Evolutionary conservation across 345 rosid species (phyloP).

Genomic region (Bretschneidera sinensis): DNA sequence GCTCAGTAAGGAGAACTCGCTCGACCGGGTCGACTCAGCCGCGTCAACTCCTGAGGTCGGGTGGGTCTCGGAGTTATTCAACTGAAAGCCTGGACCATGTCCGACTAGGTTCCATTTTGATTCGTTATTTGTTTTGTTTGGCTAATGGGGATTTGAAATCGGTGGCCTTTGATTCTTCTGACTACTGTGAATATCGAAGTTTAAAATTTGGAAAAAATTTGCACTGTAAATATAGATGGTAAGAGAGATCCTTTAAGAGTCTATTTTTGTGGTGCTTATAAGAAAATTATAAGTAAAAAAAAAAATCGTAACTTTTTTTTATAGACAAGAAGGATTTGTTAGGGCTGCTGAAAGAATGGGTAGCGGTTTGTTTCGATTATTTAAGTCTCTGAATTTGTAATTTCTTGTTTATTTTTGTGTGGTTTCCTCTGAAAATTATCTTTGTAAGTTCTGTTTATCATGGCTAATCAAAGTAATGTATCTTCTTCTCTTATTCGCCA

Average conservation of each 20-base stretch:
- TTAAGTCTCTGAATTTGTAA: constrained; percentile 13
- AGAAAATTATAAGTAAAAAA: neutral
- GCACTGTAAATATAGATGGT: constrained; percentile 23
- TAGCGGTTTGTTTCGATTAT: constrained; percentile 21
- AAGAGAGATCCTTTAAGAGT: constrained; percentile 18
- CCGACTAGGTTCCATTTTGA: constrained; percentile 3
- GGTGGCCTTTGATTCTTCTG: constrained; percentile 24
- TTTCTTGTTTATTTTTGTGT: too few species aligned
- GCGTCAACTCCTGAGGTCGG: constrained; percentile 35
- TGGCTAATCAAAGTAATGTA: constrained; percentile 17
- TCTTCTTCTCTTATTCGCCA: neutral
- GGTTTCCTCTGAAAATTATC: constrained; percentile 4
- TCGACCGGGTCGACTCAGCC: constrained; percentile 22
- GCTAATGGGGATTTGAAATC: constrained; percentile 4
- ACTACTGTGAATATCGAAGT: constrained; percentile 26
- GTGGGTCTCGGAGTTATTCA: constrained; percentile 43
- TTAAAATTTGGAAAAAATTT: constrained; percentile 9
- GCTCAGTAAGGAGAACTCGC: constrained; percentile 49
- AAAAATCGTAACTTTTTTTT: constrained; percentile 12
- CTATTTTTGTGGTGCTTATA: constrained; percentile 28
- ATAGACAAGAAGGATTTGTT: constrained; percentile 18
- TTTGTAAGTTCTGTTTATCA: constrained; percentile 3
- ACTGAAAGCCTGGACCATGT: constrained; percentile 18
- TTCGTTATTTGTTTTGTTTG: constrained; percentile 4
- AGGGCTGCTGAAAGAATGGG: constrained; percentile 29